phyloP scores from a whole-genome alignment of 129 eudicot species.

The Lactuca sativa region DNA sequence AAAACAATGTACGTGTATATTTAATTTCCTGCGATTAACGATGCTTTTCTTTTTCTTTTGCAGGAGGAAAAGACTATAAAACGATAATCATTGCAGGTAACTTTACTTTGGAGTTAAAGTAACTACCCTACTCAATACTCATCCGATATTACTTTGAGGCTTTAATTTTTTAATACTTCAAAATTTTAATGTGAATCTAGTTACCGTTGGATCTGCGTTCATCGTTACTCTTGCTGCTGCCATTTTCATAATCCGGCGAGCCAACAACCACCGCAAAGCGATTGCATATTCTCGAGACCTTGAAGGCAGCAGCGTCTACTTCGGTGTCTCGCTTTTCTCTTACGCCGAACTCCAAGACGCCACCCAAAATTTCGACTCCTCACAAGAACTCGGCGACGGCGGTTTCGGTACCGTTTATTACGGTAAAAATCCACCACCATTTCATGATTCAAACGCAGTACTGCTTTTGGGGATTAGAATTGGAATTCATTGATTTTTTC shows the following conservation, averaged over 20 bases:
- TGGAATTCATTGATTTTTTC: not conserved
- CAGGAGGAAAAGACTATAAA: not conserved
- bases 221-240: constrained; percentile 13
- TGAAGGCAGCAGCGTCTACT: constrained; percentile 37
- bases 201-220: constrained; percentile 16
- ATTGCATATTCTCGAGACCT: constrained; percentile 39
- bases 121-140: too few relatives aligned
- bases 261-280: constrained; percentile 26
- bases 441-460: not conserved
- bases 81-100: constrained; percentile 26
- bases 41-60: constrained; percentile 4
- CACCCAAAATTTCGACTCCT: constrained; percentile 51
- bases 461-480: not conserved
- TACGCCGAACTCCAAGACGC: constrained; percentile 62
- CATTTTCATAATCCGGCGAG: constrained; percentile 23
- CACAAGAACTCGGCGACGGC: constrained; percentile 61
- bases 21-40: constrained; percentile 1
- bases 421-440: constrained; percentile 31
- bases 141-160: too few relatives aligned
- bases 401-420: constrained; percentile 70
- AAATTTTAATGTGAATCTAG: constrained; percentile 8
- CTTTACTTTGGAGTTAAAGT: too few relatives aligned
- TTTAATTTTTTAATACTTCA: not conserved
- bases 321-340: constrained; percentile 56
- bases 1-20: not conserved